These are phyloP conservation scores for Cercospora zeina DNA, from an alignment of 2,329 filamentous ascomycete genomes.

Conservation along the genomic window DNA sequence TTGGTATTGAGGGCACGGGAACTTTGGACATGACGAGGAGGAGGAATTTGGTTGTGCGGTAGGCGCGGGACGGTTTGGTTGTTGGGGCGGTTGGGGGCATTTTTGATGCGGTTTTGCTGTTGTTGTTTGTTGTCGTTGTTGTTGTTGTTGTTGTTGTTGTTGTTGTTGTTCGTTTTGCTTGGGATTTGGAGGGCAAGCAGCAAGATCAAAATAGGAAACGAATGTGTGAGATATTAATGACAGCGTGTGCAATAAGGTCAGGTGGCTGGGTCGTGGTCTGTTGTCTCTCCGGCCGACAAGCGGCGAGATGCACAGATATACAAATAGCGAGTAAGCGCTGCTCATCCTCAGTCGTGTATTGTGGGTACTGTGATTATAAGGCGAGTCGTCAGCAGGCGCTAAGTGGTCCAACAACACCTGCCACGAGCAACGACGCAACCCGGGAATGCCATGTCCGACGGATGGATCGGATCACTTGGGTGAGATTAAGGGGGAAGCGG, in stretches of 20 bases:
- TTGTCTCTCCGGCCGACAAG: background rate
- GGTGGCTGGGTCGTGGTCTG: background rate
- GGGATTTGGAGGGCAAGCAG: no score
- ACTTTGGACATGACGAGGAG: constrained; percentile 12
- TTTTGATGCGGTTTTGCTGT: background rate
- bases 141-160: background rate
- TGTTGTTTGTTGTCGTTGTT: background rate
- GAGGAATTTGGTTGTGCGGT: constrained; percentile 11
- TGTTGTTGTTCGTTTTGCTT: no score
- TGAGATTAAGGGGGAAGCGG: constrained; percentile 11
- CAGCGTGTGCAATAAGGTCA: background rate
- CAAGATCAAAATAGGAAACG: background rate
- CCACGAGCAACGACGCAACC: background rate
- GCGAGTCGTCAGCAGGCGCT: constrained; percentile 9
- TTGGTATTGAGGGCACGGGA: background rate
- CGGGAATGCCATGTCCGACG: constrained; percentile 9
- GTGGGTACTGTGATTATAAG: background rate
- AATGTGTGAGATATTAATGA: background rate
- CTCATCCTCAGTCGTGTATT: background rate
- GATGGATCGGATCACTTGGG: background rate
- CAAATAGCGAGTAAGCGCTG: constrained; percentile 2
- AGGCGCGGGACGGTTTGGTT: constrained; percentile 8
- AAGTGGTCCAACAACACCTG: constrained; percentile 2
- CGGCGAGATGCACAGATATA: background rate
- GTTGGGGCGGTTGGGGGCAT: background rate